A percentile compares a stretch with the other conserved stretches of the same genome.
Evolutionary conservation across 176 grass and related monocot species (phyloP).

Genomic region (Secale cereale): DNA sequence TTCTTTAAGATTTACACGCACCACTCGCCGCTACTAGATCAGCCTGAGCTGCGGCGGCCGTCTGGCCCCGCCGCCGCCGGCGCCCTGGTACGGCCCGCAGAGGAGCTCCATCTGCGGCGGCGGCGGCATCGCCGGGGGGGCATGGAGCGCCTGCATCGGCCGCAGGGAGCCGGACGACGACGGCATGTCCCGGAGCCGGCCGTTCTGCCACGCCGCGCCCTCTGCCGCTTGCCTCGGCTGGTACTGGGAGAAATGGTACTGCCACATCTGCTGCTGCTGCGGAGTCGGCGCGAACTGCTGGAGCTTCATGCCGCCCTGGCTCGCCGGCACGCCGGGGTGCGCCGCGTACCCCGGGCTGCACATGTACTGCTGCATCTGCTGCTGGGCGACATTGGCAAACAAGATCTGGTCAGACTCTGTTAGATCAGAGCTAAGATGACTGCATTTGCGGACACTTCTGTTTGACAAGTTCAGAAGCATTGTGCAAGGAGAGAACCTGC

Average conservation of each 20-base stretch:
- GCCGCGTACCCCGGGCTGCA: constrained; percentile 28
- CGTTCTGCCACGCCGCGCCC: constrained; percentile 13
- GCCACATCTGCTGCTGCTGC: constrained; percentile 44
- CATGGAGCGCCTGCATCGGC: constrained; percentile 5
- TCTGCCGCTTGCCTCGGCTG: neutral
- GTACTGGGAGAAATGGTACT: constrained; percentile 38
- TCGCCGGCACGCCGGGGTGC: neutral
- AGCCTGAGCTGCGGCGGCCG: constrained; percentile 40
- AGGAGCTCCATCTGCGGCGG: constrained; percentile 42
- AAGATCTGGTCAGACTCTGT: neutral
- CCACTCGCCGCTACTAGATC: constrained; percentile 23
- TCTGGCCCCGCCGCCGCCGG: neutral
- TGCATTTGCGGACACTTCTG: neutral
- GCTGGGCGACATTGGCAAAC: neutral
- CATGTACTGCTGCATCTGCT: constrained; percentile 46
- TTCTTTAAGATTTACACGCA: neutral
- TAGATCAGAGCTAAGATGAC: neutral
- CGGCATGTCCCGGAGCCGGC: constrained; percentile 16
- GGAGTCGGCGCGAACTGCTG: constrained; percentile 12
- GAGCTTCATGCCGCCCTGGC: constrained; percentile 28
- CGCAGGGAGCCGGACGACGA: neutral
- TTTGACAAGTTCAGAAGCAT: neutral
- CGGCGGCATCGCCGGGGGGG: constrained; percentile 9
- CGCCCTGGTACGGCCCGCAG: constrained; percentile 32
- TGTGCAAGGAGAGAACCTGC: constrained; percentile 15